Conservation (phyloP, 2,329 filamentous ascomycete genomes). For the Aspergillus sp. region DNA sequence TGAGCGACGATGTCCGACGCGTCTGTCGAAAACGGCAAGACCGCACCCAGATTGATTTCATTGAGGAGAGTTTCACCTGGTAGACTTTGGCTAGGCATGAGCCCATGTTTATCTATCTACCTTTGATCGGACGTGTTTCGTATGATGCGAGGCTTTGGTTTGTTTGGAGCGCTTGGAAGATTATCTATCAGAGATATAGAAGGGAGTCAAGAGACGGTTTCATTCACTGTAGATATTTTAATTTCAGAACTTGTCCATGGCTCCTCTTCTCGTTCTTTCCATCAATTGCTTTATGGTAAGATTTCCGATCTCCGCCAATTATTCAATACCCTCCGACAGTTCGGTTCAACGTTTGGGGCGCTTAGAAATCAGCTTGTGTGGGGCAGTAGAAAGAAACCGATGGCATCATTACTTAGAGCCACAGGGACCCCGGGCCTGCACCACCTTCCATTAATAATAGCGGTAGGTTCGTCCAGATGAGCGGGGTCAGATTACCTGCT, state of each 20-base stretch:
- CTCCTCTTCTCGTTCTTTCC: background rate
- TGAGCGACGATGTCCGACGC: constrained; percentile 75
- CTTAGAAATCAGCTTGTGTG: constrained; percentile 7
- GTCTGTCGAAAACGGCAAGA: constrained; percentile 68
- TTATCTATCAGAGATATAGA: constrained; percentile 6
- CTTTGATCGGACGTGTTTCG: background rate
- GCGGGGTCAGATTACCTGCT: constrained; percentile 8
- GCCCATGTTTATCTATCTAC: background rate
- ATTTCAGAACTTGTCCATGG: constrained; percentile 1
- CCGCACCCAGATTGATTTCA: constrained; percentile 69
- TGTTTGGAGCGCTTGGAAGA: constrained; percentile 1
- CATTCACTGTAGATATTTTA: constrained; percentile 10
- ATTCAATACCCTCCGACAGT: background rate
- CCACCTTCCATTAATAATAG: constrained; percentile 14
- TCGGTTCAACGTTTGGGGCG: background rate
- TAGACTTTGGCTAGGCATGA: constrained; percentile 22
- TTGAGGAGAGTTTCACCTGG: constrained; percentile 74
- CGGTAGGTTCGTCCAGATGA: constrained; percentile 6
- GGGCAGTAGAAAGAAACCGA: constrained; percentile 7
- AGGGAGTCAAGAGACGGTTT: constrained; percentile 1
- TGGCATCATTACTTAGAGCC: constrained; percentile 12
- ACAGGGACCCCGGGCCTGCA: background rate
- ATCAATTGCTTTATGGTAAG: background rate
- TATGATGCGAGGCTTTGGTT: constrained; percentile 1
- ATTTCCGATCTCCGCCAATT: background rate